phyloP scores from a whole-genome alignment of 1,284 basidiomycete genomes.

The Melanopsichium pennsylvanicum region DNA sequence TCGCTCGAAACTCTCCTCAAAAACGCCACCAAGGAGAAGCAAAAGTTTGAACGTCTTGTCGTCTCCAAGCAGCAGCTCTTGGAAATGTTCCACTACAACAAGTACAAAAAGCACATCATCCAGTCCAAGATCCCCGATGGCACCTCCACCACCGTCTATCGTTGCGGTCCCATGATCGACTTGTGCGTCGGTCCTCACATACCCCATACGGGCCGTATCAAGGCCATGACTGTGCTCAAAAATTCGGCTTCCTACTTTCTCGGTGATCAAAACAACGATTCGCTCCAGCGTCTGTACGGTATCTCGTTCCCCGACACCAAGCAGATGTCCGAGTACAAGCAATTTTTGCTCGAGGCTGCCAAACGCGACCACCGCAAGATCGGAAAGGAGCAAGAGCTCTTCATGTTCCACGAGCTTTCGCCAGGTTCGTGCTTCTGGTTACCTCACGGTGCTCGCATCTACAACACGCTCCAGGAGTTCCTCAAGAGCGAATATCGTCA shows the following conservation, averaged over 20 bases:
- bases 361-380: conserved; percentile 92
- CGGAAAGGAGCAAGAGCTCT: conserved; percentile 80
- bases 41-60: conserved; percentile 92
- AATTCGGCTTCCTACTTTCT: conserved; percentile 99
- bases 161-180: conserved; percentile 98
- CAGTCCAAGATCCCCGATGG: conserved; percentile 95
- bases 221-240: conserved; percentile 71
- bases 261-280: conserved; percentile 91
- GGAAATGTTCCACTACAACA: conserved; percentile 99
- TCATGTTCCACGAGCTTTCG: conserved; percentile 96
- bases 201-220: conserved; percentile 96
- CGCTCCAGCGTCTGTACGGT: conserved; percentile 95
- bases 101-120: conserved; percentile 97
- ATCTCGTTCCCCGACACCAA: conserved; percentile 99
- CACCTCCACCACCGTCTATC: conserved; percentile 95
- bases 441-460: conserved; percentile 95
- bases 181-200: conserved; percentile 97
- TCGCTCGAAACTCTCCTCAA: conserved; percentile 88
- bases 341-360: conserved; percentile 92
- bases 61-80: conserved; percentile 91
- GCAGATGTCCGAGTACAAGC: conserved; percentile 93
- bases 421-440: conserved; percentile 97
- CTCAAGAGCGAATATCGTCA: conserved; percentile 71
- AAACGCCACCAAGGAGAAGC: conserved; percentile 91
- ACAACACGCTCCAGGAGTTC: conserved; percentile 90